These are phyloP conservation scores for Zostera marina DNA, from an alignment of 116 monocot species.

Conservation along the genomic window DNA sequence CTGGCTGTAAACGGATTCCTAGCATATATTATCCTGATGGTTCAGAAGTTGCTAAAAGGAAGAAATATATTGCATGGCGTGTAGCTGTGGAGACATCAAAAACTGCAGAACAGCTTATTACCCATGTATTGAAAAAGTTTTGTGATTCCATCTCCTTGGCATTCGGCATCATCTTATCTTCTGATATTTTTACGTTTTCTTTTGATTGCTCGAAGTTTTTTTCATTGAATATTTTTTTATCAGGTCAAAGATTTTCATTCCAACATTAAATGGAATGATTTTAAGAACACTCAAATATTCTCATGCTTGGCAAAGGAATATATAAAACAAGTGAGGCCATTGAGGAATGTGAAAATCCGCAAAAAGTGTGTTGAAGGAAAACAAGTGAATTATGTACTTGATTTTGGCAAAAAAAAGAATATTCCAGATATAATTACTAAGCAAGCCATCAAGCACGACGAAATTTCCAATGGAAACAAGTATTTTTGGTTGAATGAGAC, in stretches of 20 bases:
- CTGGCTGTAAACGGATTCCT: slow-evolving; percentile 69
- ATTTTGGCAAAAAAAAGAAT: slow-evolving; percentile 75
- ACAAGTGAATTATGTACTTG: slow-evolving; percentile 68
- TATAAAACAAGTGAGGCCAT: slow-evolving; percentile 32
- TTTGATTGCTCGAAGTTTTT: slow-evolving; percentile 1
- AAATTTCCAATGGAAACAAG: slow-evolving; percentile 44
- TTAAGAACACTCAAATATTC: slow-evolving; percentile 31
- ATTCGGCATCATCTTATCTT: not conserved
- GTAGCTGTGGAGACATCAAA: slow-evolving; percentile 81
- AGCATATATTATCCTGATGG: slow-evolving; percentile 64
- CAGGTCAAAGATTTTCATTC: slow-evolving; percentile 86
- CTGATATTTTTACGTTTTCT: too few species aligned
- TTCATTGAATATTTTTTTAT: slow-evolving; percentile 5
- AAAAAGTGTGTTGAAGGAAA: slow-evolving; percentile 46
- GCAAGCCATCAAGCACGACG: slow-evolving; percentile 59
- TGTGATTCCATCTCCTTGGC: not conserved
- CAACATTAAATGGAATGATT: slow-evolving; percentile 73
- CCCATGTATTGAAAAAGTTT: slow-evolving; percentile 23
- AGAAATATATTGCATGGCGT: slow-evolving; percentile 69
- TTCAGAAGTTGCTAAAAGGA: slow-evolving; percentile 67
- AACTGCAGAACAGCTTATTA: slow-evolving; percentile 48
- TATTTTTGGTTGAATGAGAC: slow-evolving; percentile 81
- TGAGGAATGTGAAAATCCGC: slow-evolving; percentile 56
- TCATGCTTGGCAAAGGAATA: slow-evolving; percentile 36
- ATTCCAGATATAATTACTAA: slow-evolving; percentile 60